These are phyloP conservation scores for Aspergillus eucalypticola DNA, from an alignment of 2,329 filamentous ascomycete species.

Conservation along the genomic window DNA sequence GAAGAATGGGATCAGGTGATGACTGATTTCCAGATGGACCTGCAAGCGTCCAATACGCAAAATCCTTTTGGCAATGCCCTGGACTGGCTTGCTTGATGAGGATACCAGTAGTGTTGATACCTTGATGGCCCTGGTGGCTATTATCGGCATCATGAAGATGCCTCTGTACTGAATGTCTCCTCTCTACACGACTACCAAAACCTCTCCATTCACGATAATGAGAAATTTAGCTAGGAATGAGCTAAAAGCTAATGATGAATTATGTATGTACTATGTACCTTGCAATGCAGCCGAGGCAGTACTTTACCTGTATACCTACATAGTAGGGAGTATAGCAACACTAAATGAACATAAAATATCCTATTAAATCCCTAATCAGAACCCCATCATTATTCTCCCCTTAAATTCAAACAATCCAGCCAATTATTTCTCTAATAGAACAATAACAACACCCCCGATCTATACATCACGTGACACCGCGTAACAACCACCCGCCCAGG, in stretches of 20 bases:
- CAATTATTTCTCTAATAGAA: background rate
- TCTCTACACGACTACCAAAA: background rate
- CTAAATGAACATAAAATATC: too few species aligned
- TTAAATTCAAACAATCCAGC: too few species aligned
- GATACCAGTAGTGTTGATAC: background rate
- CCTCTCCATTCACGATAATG: background rate
- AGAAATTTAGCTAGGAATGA: background rate
- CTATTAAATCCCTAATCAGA: too few species aligned
- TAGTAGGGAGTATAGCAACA: too few species aligned
- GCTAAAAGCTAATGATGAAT: too few species aligned
- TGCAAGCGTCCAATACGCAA: constrained; percentile 28
- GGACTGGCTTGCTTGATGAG: constrained; percentile 32
- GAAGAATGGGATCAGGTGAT: constrained; percentile 42
- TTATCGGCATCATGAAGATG: background rate
- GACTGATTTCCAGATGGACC: constrained; percentile 41
- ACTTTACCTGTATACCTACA: too few species aligned
- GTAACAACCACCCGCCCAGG: background rate
- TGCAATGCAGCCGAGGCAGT: too few species aligned
- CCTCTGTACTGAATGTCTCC: background rate
- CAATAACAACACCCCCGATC: background rate
- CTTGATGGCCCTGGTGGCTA: background rate
- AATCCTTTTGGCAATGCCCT: constrained; percentile 26
- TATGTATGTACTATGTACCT: too few species aligned
- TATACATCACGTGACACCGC: background rate
- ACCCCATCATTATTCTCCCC: too few species aligned